Evolutionary conservation across 306 rosid species (phyloP).

Genomic region (Vigna unguiculata): DNA sequence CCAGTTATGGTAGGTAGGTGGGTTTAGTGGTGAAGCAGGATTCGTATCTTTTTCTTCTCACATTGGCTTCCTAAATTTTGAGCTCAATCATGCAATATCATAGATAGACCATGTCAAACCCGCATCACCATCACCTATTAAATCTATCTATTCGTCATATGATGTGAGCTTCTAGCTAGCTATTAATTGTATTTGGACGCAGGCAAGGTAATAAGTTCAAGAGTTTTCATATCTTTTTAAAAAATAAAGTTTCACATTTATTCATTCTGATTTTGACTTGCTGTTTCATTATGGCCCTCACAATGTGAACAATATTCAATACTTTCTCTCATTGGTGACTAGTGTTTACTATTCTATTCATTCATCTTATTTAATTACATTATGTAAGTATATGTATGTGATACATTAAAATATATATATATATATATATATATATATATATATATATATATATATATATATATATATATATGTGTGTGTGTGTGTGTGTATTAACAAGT

Average conservation of each 20-base stretch:
- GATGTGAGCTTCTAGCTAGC: neutral
- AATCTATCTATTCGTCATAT: neutral
- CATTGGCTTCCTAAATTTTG: neutral
- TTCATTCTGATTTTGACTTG: neutral
- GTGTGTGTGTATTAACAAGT: no score
- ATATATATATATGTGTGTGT: no score
- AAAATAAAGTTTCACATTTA: neutral
- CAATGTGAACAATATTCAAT: neutral
- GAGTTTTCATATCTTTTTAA: neutral
- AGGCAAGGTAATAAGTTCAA: neutral
- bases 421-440: no score
- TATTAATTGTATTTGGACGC: neutral
- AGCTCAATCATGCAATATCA: neutral
- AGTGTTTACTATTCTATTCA: neutral
- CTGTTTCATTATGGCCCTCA: neutral
- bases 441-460: no score
- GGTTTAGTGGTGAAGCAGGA: neutral
- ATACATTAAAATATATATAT: no score
- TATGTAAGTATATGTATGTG: no score
- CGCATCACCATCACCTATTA: constrained; percentile 16
- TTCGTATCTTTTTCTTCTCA: neutral
- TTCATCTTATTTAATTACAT: neutral
- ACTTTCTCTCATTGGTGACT: neutral
- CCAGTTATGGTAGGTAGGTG: constrained; percentile 10
- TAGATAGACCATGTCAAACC: neutral